phyloP scores from a whole-genome alignment of 345 rosid species.

The Turritis glabra region DNA sequence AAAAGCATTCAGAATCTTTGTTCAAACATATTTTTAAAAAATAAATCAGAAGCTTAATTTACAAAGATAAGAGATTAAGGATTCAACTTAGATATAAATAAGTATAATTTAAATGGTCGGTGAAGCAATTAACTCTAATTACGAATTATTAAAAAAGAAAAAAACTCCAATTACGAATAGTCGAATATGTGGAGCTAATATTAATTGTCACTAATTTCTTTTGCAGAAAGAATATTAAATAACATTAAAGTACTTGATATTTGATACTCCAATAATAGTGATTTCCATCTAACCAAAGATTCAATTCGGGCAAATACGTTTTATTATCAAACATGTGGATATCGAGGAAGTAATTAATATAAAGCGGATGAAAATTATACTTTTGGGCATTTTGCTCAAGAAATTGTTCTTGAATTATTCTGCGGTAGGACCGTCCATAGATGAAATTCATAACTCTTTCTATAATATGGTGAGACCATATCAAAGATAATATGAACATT shows the following conservation, averaged over 20 bases:
- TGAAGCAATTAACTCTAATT: background rate
- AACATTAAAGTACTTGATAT: background rate
- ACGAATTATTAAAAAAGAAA: too few relatives aligned
- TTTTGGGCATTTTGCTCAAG: background rate
- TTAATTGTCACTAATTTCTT: background rate
- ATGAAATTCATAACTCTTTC: background rate
- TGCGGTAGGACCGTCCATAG: conserved; percentile 5
- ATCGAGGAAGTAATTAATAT: conserved; percentile 7
- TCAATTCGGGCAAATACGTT: conserved; percentile 7
- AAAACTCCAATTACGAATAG: too few relatives aligned
- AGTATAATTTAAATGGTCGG: background rate
- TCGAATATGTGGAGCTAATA: background rate
- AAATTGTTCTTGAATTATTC: background rate
- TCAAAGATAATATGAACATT: background rate
- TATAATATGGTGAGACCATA: conserved; percentile 14
- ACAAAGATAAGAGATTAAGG: too few relatives aligned
- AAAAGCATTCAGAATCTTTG: too few relatives aligned
- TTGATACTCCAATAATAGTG: conserved; percentile 6
- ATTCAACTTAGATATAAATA: too few relatives aligned
- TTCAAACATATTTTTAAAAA: too few relatives aligned
- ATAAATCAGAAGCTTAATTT: too few relatives aligned
- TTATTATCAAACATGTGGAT: conserved; percentile 11
- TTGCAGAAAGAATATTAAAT: background rate
- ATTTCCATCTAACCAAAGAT: background rate
- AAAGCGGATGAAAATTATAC: background rate